A percentile compares a stretch with the other conserved stretches of the same genome.
Conservation (phyloP, 306 rosid species). For the Vigna nakashimae region DNA sequence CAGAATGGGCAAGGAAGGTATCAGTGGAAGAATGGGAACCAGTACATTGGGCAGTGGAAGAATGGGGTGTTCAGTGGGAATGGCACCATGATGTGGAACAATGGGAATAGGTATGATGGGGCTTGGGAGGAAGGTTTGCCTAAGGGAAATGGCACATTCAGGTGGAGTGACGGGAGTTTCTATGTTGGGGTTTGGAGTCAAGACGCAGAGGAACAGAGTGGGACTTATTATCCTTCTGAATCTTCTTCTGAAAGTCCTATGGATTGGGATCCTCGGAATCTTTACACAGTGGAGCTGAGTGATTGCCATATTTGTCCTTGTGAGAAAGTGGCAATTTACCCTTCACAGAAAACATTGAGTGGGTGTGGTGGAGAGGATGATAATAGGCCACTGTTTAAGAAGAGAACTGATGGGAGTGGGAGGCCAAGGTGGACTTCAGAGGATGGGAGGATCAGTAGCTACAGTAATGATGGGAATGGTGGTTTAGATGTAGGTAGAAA, state of each 20-base stretch:
- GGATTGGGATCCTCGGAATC: constrained; percentile 72
- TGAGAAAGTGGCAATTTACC: constrained; percentile 64
- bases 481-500: constrained; percentile 38
- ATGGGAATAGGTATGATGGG: constrained; percentile 84
- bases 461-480: constrained; percentile 44
- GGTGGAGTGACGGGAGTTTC: constrained; percentile 73
- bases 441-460: constrained; percentile 63
- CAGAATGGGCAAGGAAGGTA: constrained; percentile 86
- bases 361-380: constrained; percentile 46
- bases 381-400: constrained; percentile 37
- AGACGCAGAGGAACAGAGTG: constrained; percentile 64
- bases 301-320: constrained; percentile 54
- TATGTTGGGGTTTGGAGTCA: constrained; percentile 82
- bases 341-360: constrained; percentile 71
- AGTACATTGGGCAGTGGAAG: constrained; percentile 80
- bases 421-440: constrained; percentile 53
- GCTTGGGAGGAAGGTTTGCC: constrained; percentile 85
- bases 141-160: constrained; percentile 82
- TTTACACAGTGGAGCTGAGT: constrained; percentile 50
- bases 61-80: constrained; percentile 71
- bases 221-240: constrained; percentile 66
- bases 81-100: constrained; percentile 78
- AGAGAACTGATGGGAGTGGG: constrained; percentile 47
- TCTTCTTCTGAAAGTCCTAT: constrained; percentile 34
- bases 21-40: constrained; percentile 84